A percentile compares a stretch with the other conserved stretches of the same genome.
phyloP scores from a whole-genome alignment of 768 basidiomycete genomes.

The Pleurotus citrinopileatus region DNA sequence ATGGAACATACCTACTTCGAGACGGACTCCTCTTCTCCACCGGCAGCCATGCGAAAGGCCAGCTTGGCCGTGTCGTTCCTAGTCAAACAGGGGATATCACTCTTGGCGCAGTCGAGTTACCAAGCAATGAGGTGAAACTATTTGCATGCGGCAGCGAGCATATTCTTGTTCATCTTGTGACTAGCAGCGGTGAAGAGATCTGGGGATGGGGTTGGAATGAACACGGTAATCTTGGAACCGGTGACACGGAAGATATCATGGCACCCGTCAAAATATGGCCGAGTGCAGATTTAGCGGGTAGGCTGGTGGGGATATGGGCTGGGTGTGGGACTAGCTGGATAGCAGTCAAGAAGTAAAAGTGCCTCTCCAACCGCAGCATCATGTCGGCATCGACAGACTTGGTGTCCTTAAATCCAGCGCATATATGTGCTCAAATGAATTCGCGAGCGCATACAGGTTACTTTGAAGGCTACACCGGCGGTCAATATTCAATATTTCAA shows the following conservation, averaged over 20 bases:
- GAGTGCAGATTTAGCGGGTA: conserved; percentile 3
- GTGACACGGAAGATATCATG: conserved; percentile 50
- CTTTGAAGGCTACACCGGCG: too few species aligned
- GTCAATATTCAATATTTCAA: too few species aligned
- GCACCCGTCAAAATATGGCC: conserved; percentile 58
- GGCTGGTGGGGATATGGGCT: conserved; percentile 33
- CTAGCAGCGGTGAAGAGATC: conserved; percentile 33
- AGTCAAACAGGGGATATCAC: conserved; percentile 12
- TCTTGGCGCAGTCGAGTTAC: conserved; percentile 27
- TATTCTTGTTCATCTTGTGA: conserved; percentile 39
- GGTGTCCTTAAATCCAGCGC: not conserved
- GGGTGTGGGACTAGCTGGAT: conserved; percentile 51
- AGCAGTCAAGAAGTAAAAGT: conserved; percentile 5
- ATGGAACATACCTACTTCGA: conserved; percentile 59
- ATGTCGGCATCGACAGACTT: too few species aligned
- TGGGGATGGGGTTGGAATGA: conserved; percentile 99
- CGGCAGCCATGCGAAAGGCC: conserved; percentile 61
- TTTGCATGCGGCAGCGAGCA: conserved; percentile 88
- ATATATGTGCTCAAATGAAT: not conserved
- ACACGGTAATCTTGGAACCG: conserved; percentile 87
- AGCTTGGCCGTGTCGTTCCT: conserved; percentile 51
- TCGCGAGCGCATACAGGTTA: too few species aligned
- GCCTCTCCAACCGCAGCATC: too few species aligned
- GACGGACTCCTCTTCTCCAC: conserved; percentile 34
- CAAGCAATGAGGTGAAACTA: conserved; percentile 15